Base-by-base conservation (phyloP, 129 eudicot genomes). In the Centella asiatica region DNA sequence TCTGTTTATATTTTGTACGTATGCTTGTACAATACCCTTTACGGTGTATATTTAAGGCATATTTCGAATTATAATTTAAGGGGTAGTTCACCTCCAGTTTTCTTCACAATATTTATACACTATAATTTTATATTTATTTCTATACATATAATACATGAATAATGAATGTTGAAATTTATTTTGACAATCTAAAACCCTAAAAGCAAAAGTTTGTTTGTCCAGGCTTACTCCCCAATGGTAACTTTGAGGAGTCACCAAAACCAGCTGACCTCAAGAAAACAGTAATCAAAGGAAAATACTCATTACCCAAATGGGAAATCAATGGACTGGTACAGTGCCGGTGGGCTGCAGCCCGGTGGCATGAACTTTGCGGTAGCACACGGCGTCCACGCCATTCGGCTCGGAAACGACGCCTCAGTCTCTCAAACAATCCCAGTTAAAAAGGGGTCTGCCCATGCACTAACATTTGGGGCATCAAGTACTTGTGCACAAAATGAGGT, bases 401-500 rank as follows among this genome's bases (percentile, higher is more conserved):
- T 90, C 3, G 97, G 97, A 5, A 90, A 90, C 51, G 95, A 86
- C 60, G 97, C 97, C 31, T 68, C 89, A 0, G 66, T 86, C 31
- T 85, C 97, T 0, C 97, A 90, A 36, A 73, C 83, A 5, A 69
- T 90, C 10, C 72, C 83, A 0, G 95, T 90, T 27, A 80, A 81
- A 47, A 69, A 69, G 0, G 95, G 92, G 0, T 70, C 88, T 10
- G 42, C 65, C 1, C 80, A 85, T 44, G 87, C 97, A 5, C 76
- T 90, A 22, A 85, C 97, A 40, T 86, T 90, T 37, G 86, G 89
- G 15, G 97, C 97, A 9, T 83, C 97, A 4, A 83, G 97, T 62
- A 90, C 97, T 34, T 90, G 97, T 70, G 97, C 97, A 4, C 97
- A 90, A 42, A 82, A 90, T 14, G 95, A 90, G 88, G 87, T 90